Conservation (phyloP, 345 rosid species). For the Brassica cretica region DNA sequence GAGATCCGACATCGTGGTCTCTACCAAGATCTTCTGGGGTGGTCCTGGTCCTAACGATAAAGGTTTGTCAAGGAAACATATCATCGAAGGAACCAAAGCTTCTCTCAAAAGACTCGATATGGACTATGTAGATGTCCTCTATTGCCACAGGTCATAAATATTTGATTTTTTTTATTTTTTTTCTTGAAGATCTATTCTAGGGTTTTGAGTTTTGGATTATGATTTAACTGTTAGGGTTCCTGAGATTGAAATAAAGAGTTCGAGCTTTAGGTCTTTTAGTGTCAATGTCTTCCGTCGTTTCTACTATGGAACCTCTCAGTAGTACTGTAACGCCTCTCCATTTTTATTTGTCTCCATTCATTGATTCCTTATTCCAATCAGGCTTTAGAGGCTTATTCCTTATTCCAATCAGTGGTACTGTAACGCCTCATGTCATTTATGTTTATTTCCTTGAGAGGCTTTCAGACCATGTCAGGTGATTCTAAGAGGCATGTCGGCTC, state of each 20-base stretch:
- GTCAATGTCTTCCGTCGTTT: too few relatives aligned
- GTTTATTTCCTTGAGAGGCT: neutral
- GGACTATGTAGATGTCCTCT: slow-evolving; percentile 88
- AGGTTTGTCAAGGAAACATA: slow-evolving; percentile 86
- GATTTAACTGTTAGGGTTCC: too few relatives aligned
- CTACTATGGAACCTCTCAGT: neutral
- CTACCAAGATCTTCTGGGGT: slow-evolving; percentile 99
- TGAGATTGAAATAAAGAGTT: too few relatives aligned
- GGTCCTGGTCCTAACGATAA: slow-evolving; percentile 96
- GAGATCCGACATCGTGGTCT: slow-evolving; percentile 82
- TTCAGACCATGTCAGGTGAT: neutral
- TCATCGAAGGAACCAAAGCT: slow-evolving; percentile 90
- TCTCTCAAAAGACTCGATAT: slow-evolving; percentile 89
- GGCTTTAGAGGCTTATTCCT: too few relatives aligned
- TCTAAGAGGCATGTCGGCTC: slow-evolving; percentile 52
- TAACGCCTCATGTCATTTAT: neutral
- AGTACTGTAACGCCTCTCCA: neutral
- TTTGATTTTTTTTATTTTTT: neutral
- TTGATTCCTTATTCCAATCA: neutral
- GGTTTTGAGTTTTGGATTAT: neutral
- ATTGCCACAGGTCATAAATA: slow-evolving; percentile 64
- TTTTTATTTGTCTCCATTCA: neutral
- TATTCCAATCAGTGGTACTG: too few relatives aligned
- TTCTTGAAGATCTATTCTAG: neutral
- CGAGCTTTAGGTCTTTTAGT: too few relatives aligned